phyloP scores from a whole-genome alignment of 176 grass and related monocot species.

The Aegilops umbellulata region DNA sequence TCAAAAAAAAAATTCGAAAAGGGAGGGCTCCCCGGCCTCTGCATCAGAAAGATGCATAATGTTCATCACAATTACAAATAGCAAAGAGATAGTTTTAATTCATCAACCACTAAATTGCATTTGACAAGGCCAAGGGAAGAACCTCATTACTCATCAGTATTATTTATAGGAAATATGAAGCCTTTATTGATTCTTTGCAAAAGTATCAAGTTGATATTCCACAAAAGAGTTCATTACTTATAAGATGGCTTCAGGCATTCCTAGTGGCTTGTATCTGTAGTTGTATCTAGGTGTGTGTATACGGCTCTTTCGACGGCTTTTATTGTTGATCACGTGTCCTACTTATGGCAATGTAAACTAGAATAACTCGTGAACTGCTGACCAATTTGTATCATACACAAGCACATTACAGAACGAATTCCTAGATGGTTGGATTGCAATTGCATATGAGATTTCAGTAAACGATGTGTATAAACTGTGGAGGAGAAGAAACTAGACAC shows the following conservation, averaged over 20 bases:
- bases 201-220: not conserved
- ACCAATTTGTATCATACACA: not conserved
- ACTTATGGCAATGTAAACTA: not conserved
- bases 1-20: too few species aligned
- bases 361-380: not conserved
- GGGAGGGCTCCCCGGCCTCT: too few species aligned
- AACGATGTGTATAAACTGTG: not conserved
- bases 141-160: not conserved
- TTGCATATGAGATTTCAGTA: not conserved
- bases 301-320: not conserved
- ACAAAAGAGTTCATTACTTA: not conserved
- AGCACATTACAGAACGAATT: not conserved
- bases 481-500: not conserved
- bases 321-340: not conserved
- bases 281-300: not conserved
- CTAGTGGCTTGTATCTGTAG: not conserved
- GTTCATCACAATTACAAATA: not conserved
- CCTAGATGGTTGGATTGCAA: not conserved
- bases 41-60: too few species aligned
- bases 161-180: too few species aligned
- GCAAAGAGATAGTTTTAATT: not conserved
- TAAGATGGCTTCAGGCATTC: not conserved
- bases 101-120: not conserved
- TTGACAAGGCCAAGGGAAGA: not conserved
- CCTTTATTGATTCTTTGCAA: not conserved